Conservation (phyloP, 2,329 filamentous ascomycete species). For the Periglandula ipomoeae region DNA sequence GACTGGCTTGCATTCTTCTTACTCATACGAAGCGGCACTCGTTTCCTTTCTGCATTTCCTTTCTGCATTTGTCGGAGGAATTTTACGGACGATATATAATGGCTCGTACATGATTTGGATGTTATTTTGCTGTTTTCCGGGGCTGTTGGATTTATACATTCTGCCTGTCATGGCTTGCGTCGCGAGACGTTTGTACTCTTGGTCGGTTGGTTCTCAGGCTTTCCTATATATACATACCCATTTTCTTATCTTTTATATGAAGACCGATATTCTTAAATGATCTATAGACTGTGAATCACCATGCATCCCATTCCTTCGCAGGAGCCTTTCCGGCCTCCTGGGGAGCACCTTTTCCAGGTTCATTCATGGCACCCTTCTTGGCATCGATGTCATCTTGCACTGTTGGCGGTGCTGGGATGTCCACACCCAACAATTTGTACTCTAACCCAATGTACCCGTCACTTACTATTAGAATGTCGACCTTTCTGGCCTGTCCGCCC, state of each 20-base stretch:
- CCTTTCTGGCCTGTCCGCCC: slow-evolving; percentile 41
- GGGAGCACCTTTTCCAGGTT: no score
- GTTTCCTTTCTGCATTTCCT: neutral
- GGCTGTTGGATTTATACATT: neutral
- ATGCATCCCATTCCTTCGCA: no score
- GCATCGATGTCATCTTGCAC: slow-evolving; percentile 38
- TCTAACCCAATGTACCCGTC: slow-evolving; percentile 79
- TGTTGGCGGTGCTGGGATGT: slow-evolving; percentile 40
- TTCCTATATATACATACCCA: neutral
- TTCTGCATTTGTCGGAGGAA: neutral
- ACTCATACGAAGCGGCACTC: neutral
- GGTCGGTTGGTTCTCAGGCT: neutral
- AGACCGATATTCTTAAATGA: neutral
- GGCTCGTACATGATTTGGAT: neutral
- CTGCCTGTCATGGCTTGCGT: neutral
- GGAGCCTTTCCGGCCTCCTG: no score
- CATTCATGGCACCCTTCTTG: no score
- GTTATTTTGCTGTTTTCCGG: neutral
- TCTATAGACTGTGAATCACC: neutral
- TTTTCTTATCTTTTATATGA: neutral
- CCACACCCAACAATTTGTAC: slow-evolving; percentile 37
- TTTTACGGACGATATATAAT: neutral
- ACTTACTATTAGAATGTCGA: slow-evolving; percentile 72
- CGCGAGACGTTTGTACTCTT: neutral
- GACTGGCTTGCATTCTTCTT: neutral